Base-by-base conservation (phyloP, 2,329 filamentous ascomycete species). In the Colletotrichum horii region DNA sequence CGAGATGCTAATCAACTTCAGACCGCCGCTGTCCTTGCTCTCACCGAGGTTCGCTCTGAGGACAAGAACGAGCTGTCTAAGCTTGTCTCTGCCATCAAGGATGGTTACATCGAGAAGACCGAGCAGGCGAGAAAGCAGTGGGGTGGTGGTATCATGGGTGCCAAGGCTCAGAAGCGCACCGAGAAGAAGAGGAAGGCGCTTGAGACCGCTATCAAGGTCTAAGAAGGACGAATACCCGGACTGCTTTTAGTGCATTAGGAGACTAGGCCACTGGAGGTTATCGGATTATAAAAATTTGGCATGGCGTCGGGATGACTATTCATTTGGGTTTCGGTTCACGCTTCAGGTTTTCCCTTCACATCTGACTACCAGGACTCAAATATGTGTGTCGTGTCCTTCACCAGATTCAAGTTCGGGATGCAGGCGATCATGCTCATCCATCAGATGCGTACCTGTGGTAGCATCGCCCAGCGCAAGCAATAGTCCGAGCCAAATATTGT, bases 141-240 rank as follows among this genome's bases (percentile, higher is more conserved):
- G 97, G 97, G 97, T 90, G 97, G 97, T 92, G 97, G 97, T 89
- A 98, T 99, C 91, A 98, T 99, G 96, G 91, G 97, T 84, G 91
- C 93, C 87, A 99, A 99, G 95, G 96, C 97, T 85, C 93, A 92
- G 88, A 92, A 91, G 88, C 89, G 89, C 84, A 91, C 89, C 78
- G 88, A 89, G 88, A 98, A 98, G 94, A 95, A 95, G 91, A 92
- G 94, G 89, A 98, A 98, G 94, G 96, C 96, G 85, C 85, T 97
- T 79, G 97, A 98, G 89, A 89, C 88, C 85, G 96, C 97, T 86
- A 96, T 98, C 93, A 98, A 98, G 94, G 97, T 99, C 90, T 99
- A 97, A 87, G 79, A 80, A 81, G 80, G 62, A 81, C 79, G 82
- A 81, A 84, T 85, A 85, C 83, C 83, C 83, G 79, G 82, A 64